phyloP scores from a whole-genome alignment of 1,284 basidiomycete genomes.

The Xerocomus minutiporus region DNA sequence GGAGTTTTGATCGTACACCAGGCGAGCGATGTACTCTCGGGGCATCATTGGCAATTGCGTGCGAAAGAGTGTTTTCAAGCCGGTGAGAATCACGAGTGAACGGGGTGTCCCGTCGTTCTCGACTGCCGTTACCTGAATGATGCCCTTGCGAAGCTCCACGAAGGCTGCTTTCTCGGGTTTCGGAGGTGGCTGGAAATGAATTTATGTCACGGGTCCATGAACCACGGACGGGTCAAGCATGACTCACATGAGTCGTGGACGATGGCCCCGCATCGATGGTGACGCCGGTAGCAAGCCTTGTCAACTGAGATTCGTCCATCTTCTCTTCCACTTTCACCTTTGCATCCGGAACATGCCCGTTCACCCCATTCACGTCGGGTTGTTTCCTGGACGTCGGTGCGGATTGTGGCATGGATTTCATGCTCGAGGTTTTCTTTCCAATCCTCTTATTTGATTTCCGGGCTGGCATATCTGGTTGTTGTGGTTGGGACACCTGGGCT shows the following conservation, averaged over 20 bases:
- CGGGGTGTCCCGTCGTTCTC: slow-evolving; percentile 78
- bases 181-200: slow-evolving; percentile 40
- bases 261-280: slow-evolving; percentile 64
- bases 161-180: slow-evolving; percentile 76
- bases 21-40: slow-evolving; percentile 93
- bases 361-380: not conserved
- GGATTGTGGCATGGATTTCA: slow-evolving; percentile 52
- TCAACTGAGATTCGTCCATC: slow-evolving; percentile 67
- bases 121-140: slow-evolving; percentile 86
- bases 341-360: not conserved
- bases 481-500: slow-evolving; percentile 39
- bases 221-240: not conserved
- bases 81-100: slow-evolving; percentile 83
- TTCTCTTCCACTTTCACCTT: not conserved
- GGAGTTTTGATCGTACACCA: slow-evolving; percentile 92
- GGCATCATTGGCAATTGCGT: slow-evolving; percentile 99
- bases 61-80: slow-evolving; percentile 95
- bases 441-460: slow-evolving; percentile 40
- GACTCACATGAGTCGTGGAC: slow-evolving; percentile 46
- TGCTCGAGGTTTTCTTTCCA: slow-evolving; percentile 54
- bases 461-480: slow-evolving; percentile 24
- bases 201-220: not conserved
- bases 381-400: not conserved
- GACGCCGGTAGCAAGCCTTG: slow-evolving; percentile 73
- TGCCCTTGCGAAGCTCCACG: slow-evolving; percentile 76